Evolutionary conservation across 306 rosid species (phyloP).

Genomic region (Dalbergia oliveri): DNA sequence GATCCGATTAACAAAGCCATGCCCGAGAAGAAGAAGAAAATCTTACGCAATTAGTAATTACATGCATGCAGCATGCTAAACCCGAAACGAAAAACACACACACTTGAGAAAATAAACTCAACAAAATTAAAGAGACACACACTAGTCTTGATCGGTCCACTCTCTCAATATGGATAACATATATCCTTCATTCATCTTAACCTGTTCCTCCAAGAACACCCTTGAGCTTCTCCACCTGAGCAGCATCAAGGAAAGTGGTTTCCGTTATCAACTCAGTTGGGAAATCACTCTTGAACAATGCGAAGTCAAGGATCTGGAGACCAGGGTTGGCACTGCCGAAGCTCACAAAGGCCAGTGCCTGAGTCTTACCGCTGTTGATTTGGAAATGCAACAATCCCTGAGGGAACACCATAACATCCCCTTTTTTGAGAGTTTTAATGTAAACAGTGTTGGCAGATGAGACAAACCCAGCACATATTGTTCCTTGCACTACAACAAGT

Average conservation of each 20-base stretch:
- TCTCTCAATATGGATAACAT: background rate
- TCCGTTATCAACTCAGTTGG: slow-evolving; percentile 56
- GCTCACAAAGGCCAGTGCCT: slow-evolving; percentile 53
- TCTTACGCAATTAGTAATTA: background rate
- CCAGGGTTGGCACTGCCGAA: slow-evolving; percentile 84
- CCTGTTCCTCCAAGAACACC: slow-evolving; percentile 82
- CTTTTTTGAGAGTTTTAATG: slow-evolving; percentile 62
- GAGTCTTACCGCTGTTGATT: slow-evolving; percentile 50
- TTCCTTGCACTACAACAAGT: slow-evolving; percentile 58
- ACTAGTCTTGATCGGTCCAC: background rate
- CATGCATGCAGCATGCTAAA: slow-evolving; percentile 20
- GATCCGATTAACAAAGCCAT: slow-evolving; percentile 3
- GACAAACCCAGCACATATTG: slow-evolving; percentile 72
- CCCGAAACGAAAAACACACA: slow-evolving; percentile 28
- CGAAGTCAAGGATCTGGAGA: slow-evolving; percentile 72
- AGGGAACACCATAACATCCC: slow-evolving; percentile 84
- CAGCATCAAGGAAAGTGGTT: slow-evolving; percentile 73
- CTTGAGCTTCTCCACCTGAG: slow-evolving; percentile 79
- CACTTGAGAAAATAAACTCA: background rate
- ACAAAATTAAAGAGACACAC: slow-evolving; percentile 11
- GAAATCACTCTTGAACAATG: slow-evolving; percentile 74
- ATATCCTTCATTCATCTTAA: slow-evolving; percentile 33
- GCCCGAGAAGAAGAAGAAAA: background rate
- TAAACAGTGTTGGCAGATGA: slow-evolving; percentile 66
- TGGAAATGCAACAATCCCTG: slow-evolving; percentile 86